Conservation (phyloP, 805 yeast species). For the Starmerella tilneyi region DNA sequence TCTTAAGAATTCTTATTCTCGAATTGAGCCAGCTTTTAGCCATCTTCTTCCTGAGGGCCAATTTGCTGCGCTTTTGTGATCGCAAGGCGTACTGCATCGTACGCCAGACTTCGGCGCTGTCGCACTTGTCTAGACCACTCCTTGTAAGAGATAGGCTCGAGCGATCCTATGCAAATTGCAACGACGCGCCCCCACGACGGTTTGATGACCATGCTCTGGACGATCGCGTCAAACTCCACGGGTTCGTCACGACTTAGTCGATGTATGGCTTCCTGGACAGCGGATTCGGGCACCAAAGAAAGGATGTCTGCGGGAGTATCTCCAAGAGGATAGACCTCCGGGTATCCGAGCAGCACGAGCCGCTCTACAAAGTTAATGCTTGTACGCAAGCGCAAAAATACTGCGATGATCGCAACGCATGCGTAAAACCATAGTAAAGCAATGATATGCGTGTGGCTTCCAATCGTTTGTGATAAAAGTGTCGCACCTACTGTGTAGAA, state of each 20-base stretch:
- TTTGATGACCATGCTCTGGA: slow-evolving; percentile 1
- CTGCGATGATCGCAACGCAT: background rate
- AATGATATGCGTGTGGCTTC: background rate
- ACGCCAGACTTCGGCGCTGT: slow-evolving; percentile 3
- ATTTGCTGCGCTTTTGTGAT: slow-evolving; percentile 1
- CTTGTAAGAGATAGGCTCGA: background rate
- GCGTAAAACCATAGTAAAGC: background rate
- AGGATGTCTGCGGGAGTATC: background rate
- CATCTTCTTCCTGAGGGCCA: too few species aligned
- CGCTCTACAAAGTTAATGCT: background rate
- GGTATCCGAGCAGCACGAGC: background rate
- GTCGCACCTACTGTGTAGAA: background rate
- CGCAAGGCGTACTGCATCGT: background rate
- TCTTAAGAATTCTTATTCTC: too few species aligned
- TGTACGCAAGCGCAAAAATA: background rate
- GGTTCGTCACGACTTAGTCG: background rate
- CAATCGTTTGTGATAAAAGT: background rate
- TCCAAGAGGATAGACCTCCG: background rate
- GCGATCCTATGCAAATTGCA: background rate
- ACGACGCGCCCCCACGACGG: slow-evolving; percentile 4
- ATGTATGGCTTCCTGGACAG: background rate
- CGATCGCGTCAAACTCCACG: slow-evolving; percentile 1
- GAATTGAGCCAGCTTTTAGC: too few species aligned
- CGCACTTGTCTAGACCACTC: slow-evolving; percentile 10
- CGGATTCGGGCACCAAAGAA: background rate